Evolutionary conservation across 805 yeast species (phyloP).

Genomic region (Wickerhamiella kurtzmanii): DNA sequence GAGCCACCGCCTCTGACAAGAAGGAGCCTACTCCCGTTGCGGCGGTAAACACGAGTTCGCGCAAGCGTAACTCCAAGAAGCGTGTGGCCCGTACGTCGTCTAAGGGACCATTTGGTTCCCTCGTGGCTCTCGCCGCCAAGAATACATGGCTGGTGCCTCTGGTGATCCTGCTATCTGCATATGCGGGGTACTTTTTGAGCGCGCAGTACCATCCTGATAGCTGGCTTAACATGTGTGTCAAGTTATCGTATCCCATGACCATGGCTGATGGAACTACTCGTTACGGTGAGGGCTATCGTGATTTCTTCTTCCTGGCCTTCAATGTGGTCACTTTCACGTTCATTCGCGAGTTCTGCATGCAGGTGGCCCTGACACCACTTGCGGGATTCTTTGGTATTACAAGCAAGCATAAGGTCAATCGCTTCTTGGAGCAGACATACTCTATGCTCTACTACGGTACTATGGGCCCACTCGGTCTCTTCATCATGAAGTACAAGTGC

Average conservation of each 20-base stretch:
- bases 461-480: constrained; percentile 76
- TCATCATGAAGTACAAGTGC: constrained; percentile 59
- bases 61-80: constrained; percentile 1
- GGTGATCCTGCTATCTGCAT: constrained; percentile 6
- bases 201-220: constrained; percentile 12
- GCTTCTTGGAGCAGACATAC: constrained; percentile 91
- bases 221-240: constrained; percentile 16
- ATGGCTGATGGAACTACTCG: constrained; percentile 32
- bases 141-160: constrained; percentile 19
- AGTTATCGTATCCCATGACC: constrained; percentile 26
- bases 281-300: constrained; percentile 82
- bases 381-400: constrained; percentile 42
- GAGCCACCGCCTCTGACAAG: constrained; percentile 1
- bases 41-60: background rate
- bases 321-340: constrained; percentile 83
- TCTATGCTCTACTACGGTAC: constrained; percentile 66
- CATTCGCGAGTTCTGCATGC: constrained; percentile 83
- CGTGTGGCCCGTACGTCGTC: background rate
- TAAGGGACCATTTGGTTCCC: background rate
- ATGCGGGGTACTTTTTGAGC: constrained; percentile 8
- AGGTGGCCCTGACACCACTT: constrained; percentile 58
- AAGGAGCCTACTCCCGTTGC: background rate
- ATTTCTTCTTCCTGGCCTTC: constrained; percentile 63
- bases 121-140: constrained; percentile 1
- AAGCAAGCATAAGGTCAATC: constrained; percentile 42